These are phyloP conservation scores for Pyrenopolyporus hunteri DNA, from an alignment of 495 filamentous ascomycete genomes.

Conservation along the genomic window DNA sequence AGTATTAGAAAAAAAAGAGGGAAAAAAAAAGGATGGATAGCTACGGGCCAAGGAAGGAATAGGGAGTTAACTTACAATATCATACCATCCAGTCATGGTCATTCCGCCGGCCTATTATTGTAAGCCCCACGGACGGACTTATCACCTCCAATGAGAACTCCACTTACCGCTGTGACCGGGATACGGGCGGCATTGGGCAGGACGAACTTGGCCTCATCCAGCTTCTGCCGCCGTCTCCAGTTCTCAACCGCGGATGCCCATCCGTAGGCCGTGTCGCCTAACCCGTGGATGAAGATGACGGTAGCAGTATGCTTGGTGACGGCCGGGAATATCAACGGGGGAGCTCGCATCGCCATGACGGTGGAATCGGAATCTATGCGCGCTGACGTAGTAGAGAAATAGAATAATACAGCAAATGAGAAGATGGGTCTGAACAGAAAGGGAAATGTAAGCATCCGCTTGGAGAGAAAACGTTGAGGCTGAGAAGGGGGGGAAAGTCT, in stretches of 20 bases:
- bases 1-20: conserved; percentile 5
- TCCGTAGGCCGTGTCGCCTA: conserved; percentile 81
- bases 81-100: conserved; percentile 92
- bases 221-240: conserved; percentile 81
- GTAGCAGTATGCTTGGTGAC: conserved; percentile 89
- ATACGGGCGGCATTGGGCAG: conserved; percentile 93
- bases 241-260: conserved; percentile 86
- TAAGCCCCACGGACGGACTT: conserved; percentile 7
- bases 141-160: not conserved
- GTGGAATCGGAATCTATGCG: conserved; percentile 8
- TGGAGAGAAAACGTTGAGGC: conserved; percentile 1
- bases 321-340: conserved; percentile 78
- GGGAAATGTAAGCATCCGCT: conserved; percentile 20
- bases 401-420: conserved; percentile 13
- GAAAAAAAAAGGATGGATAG: not conserved
- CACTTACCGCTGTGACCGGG: conserved; percentile 81
- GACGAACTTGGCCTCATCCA: conserved; percentile 89
- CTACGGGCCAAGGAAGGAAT: not conserved
- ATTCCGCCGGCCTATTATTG: conserved; percentile 72
- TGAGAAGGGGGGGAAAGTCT: too few species aligned
- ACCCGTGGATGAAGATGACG: conserved; percentile 90
- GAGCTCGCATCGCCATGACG: conserved; percentile 45
- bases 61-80: conserved; percentile 68
- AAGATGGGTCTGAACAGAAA: not conserved
- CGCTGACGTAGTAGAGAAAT: conserved; percentile 5